Evolutionary conservation across 352 stramenopile genomes (phyloP), one percentile per base, ranked within the genome.

Genomic region (Thraustotheca clavata): DNA sequence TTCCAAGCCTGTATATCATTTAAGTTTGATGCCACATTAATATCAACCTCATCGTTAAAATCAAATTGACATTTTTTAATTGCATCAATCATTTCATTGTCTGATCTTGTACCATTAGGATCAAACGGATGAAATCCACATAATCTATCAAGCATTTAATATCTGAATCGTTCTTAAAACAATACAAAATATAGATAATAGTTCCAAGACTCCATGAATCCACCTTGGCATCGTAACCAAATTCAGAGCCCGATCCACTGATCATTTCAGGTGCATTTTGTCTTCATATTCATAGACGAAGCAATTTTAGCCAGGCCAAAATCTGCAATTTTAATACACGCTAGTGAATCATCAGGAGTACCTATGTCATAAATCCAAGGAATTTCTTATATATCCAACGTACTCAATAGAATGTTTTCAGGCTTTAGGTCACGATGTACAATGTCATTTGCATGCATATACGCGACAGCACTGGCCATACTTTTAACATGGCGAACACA

Each of bases 261-360:
- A 93, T 89, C 82, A 94, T 93, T 71, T 91, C 85, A 0, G 86
- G 86, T 0, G 83, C 86, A 89, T 69, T 88, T 94, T 46, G 81
- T 91, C 71, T 86, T 91, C 34, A 88, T 71, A 49, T 67, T 86
- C 1, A 72, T 80, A 4, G 79, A 79, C 3, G 73, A 83, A 49
- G 89, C 83, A 32, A 92, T 77, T 62, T 87, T 91, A n/a, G 85
- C 85, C 8, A 94, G 72, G 7, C 85, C 85, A 77, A 94, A 94
- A 52, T 94, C 85, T 11, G 85, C 85, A 32, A 91, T 69, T 39
- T 73, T 73, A 27, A 73, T 63, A 20, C 34, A 32, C 0, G 63
- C 67, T 16, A 27, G 27, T 18, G 27, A 22, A 16, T 67, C 60
- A 33, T 67, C 46, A 24, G 60, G 46, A 18, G 60, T 67, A 38